Evolutionary conservation across 495 filamentous ascomycete genomes (phyloP), one percentile per base, ranked within the genome.

Genomic region (Penicillium desertorum): DNA sequence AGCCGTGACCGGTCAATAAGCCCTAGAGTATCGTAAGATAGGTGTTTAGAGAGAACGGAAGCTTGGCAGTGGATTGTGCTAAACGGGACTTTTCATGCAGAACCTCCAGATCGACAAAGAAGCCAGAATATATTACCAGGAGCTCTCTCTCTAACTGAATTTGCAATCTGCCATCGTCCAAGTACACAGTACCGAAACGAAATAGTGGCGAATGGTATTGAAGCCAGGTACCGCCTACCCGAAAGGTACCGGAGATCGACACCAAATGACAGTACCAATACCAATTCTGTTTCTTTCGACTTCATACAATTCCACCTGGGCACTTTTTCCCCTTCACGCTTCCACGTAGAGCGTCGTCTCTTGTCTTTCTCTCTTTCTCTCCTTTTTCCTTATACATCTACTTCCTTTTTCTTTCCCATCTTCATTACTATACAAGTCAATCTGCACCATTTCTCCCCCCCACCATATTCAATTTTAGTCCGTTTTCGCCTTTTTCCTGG

Each of bases 401-500:
- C 51, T 36, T 39, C 14, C 14, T 34, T 27, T 41, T 29, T 54
- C 44, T 45, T 36, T 30, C 34, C 20, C 22, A 17, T 45, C 41
- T 43, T 47, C 49, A 43, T 23, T 57, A 45, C 29, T 37, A 42
- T 14, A 20, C 55, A 5, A 48, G 3, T 17, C 25, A 32, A 9
- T 32, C 36, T 39, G 7, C 50, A 45, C 45, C 41, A 53, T 51
- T 39, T 49, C 9, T 17, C 5, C 27, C 25, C 20, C 36, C 34
- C 34, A 30, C 27, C 51, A 25, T 43, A 44, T 57, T 32, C 56
- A 47, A 51, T 27, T 36, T 49, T 42, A 45, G 48, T 54, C 50
- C 41, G 45, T 30, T 56, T 45, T 41, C 55, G 50, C 58, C 46
- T 62, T 45, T 52, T 51, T 58, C 59, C 76, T 77, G 76, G 76